phyloP scores from a whole-genome alignment of 148 eudicot species.

The Polygonum maritimum region DNA sequence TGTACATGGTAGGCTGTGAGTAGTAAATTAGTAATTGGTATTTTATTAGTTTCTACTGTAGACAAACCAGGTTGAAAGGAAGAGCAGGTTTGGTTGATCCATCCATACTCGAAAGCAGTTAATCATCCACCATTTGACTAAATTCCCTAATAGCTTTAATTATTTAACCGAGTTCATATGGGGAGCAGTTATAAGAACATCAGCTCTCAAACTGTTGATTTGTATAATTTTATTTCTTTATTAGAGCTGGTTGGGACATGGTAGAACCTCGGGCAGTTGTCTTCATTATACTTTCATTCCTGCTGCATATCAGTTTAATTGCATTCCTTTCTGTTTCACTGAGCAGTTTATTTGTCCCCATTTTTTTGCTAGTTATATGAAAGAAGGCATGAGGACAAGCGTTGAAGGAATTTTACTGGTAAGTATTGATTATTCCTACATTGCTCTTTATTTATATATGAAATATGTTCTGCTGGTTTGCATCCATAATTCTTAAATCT shows the following conservation, averaged over 20 bases:
- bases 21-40: not conserved
- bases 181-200: not conserved
- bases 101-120: not conserved
- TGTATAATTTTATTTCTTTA: not conserved
- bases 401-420: slow-evolving; percentile 93
- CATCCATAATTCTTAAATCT: not conserved
- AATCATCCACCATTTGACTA: not conserved
- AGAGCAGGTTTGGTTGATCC: not conserved
- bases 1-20: not conserved
- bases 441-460: not conserved
- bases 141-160: not conserved
- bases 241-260: not conserved
- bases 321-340: not conserved
- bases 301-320: not conserved
- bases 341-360: not conserved
- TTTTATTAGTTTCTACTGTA: not conserved
- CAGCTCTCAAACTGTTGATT: not conserved
- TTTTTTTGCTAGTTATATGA: slow-evolving; percentile 49
- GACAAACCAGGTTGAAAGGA: not conserved
- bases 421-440: slow-evolving; percentile 8
- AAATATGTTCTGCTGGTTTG: not conserved
- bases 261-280: not conserved
- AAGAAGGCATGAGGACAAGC: slow-evolving; percentile 98
- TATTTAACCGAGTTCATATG: not conserved
- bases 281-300: not conserved